Evolutionary conservation across 495 filamentous ascomycete species (phyloP), one percentile per base, ranked within the genome.

Genomic region (Neurospora sp.): DNA sequence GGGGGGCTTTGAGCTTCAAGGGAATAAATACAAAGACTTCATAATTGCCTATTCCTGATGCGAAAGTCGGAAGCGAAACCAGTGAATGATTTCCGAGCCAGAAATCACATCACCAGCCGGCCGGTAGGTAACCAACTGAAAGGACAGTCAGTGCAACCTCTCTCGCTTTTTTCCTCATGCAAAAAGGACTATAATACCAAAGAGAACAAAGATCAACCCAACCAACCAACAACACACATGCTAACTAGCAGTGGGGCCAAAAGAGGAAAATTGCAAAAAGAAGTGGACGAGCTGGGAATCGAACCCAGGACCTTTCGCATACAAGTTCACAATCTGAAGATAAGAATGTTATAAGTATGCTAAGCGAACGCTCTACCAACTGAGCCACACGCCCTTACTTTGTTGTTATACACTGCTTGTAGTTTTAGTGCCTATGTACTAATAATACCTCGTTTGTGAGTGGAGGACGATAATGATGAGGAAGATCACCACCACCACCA

Each of bases 241-340:
- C 7, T 11, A 3, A 4, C 20, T 53, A 53, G 10, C 20, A 53
- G 20, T 53, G n/a, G 46, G n/a, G 1, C 10, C 20, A 53, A 14
- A 48, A 53, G 11, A 3, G 20, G 10, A 61, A 61, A 61, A 31
- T 0, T 7, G 6, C 22, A 18, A 66, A 66, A 66, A 66, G 53
- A 61, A 61, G 12, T 61, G 53, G 53, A 61, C 53, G 53, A 61
- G 53, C 53, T 61, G 53, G 53, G 53, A 61, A 61, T 61, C 53
- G 53, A 61, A 61, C 53, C 53, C 53, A 61, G 53, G 53, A 61
- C 53, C 53, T 61, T 61, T 61, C 53, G 53, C 53, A 61, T 44
- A 44, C 42, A 44, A n/a, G 18, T 44, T 41, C 12, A 41, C 40
- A 41, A 41, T 41, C 40, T 41, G 4, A 16, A 41, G 40, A 41